Evolutionary conservation across 768 basidiomycete species (phyloP).

Genomic region (Mycena alexandri): DNA sequence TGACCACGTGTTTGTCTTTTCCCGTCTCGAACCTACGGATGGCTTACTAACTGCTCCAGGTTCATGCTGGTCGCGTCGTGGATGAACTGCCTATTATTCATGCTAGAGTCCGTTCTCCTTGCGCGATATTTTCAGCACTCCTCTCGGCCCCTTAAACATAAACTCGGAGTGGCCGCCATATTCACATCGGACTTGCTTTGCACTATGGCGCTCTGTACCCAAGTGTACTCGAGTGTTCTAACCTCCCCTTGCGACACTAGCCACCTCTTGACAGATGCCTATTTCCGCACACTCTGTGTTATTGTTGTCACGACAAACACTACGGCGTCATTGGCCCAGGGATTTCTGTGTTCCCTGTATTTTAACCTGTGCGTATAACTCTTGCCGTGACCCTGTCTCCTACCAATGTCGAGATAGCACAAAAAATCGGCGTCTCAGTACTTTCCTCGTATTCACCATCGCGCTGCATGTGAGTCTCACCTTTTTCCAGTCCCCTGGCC

Average conservation of each 20-base stretch:
- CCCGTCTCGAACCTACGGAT: background rate
- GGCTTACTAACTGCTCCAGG: background rate
- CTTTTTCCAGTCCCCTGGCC: too few species aligned
- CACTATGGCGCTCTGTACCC: slow-evolving; percentile 14
- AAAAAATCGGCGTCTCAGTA: background rate
- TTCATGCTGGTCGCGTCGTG: slow-evolving; percentile 12
- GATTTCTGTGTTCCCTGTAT: too few species aligned
- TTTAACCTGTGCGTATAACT: too few species aligned
- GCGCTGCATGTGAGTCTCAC: slow-evolving; percentile 1
- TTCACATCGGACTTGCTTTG: slow-evolving; percentile 8
- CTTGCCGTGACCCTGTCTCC: too few species aligned
- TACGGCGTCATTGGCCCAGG: too few species aligned
- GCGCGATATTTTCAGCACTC: slow-evolving; percentile 1
- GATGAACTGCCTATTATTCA: slow-evolving; percentile 28
- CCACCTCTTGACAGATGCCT: background rate
- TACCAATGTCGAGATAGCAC: background rate
- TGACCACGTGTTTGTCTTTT: background rate
- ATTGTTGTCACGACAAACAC: too few species aligned
- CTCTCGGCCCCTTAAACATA: slow-evolving; percentile 6
- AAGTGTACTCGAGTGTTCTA: background rate
- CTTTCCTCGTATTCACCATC: background rate
- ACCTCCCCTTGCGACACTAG: background rate
- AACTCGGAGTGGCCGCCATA: slow-evolving; percentile 5
- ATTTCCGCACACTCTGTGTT: too few species aligned
- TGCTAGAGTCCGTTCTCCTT: slow-evolving; percentile 19